Percentiles rank a stretch among this genome's conserved stretches.
phyloP scores from a whole-genome alignment of 768 basidiomycete species.

The Boletales sp. region DNA sequence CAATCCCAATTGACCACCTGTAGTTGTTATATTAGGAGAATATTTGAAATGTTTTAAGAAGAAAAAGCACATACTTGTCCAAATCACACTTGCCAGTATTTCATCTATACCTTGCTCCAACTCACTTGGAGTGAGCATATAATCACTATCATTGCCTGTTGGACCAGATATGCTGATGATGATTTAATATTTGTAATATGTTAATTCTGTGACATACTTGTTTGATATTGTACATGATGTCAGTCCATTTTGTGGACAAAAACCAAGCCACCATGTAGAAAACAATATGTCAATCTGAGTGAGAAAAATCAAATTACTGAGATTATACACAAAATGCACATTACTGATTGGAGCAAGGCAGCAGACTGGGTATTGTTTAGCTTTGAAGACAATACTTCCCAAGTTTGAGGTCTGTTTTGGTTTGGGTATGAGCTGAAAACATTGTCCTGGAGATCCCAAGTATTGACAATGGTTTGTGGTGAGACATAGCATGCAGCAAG shows the following conservation, averaged over 20 bases:
- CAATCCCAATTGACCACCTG: slow-evolving; percentile 11
- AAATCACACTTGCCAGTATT: slow-evolving; percentile 4
- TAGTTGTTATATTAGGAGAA: too few species aligned
- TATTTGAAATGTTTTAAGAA: not conserved
- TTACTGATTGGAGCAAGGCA: not conserved
- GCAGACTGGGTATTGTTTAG: too few species aligned
- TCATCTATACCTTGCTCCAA: slow-evolving; percentile 5
- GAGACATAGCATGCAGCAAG: slow-evolving; percentile 7
- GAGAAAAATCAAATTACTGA: not conserved
- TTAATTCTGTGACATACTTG: not conserved
- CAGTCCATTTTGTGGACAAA: slow-evolving; percentile 1
- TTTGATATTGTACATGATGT: not conserved
- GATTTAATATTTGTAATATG: too few species aligned
- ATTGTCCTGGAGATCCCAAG: not conserved
- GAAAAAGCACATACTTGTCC: slow-evolving; percentile 4
- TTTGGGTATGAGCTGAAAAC: not conserved
- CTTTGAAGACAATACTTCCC: slow-evolving; percentile 8
- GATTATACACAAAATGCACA: too few species aligned
- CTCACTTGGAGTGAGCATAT: not conserved
- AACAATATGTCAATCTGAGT: fast-evolving
- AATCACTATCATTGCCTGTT: not conserved
- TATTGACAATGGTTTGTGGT: not conserved
- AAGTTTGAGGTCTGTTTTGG: not conserved
- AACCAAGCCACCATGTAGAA: not conserved
- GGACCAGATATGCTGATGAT: not conserved